These are phyloP conservation scores for Camelina sativa DNA, from an alignment of 345 rosid genomes.

Conservation along the genomic window DNA sequence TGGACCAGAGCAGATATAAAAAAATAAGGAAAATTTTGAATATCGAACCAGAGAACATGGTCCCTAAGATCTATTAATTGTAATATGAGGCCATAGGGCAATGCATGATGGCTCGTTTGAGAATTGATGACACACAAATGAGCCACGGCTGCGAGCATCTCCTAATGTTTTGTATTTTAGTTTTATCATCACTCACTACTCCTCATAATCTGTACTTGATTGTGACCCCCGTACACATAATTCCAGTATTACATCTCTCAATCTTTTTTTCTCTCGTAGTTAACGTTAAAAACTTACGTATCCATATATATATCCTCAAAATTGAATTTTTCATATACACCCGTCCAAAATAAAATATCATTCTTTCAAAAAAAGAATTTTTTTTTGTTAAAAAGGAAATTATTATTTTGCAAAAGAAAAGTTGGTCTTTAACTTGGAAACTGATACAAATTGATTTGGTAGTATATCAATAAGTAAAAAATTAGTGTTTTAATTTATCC, in stretches of 20 bases:
- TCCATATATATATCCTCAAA: conserved; percentile 20
- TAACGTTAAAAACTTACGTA: conserved; percentile 34
- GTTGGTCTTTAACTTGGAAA: background rate
- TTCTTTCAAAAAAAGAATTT: background rate
- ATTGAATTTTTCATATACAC: conserved; percentile 6
- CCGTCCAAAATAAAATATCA: background rate
- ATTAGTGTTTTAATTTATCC: background rate
- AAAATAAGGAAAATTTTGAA: background rate
- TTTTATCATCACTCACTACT: conserved; percentile 24
- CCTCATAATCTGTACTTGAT: conserved; percentile 41
- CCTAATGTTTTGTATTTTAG: conserved; percentile 20
- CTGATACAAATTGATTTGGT: background rate
- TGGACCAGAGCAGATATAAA: background rate
- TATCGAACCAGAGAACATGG: too few relatives aligned
- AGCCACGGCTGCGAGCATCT: background rate
- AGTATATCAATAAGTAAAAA: background rate
- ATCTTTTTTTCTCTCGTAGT: background rate
- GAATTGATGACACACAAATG: background rate
- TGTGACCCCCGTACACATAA: conserved; percentile 35
- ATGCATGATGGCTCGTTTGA: background rate
- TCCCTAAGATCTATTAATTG: background rate
- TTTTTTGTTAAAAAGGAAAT: too few relatives aligned
- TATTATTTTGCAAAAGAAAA: conserved; percentile 5
- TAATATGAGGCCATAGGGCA: background rate
- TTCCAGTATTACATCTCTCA: conserved; percentile 27